A percentile compares a stretch with the other conserved stretches of the same genome.
Evolutionary conservation across 139 green algal species (phyloP).

Genomic region (Chlorella sp.): DNA sequence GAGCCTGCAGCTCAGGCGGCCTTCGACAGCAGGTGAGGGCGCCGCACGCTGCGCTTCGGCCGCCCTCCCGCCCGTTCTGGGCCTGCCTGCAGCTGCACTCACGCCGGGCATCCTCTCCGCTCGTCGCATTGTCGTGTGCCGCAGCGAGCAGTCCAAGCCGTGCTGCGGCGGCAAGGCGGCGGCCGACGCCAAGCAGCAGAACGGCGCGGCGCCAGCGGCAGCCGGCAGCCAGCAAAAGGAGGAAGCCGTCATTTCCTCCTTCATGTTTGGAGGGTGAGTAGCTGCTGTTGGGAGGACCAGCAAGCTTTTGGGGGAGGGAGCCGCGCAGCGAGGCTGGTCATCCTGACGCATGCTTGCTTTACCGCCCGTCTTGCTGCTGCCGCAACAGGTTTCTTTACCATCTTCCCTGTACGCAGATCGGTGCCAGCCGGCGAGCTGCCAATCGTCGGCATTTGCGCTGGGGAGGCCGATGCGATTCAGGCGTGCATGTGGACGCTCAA

Average conservation of each 20-base stretch:
- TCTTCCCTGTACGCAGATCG: background rate
- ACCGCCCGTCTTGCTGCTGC: no score
- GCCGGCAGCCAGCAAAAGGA: slow-evolving; percentile 17
- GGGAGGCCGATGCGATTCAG: slow-evolving; percentile 5
- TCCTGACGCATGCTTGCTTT: no score
- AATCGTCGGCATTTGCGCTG: slow-evolving; percentile 20
- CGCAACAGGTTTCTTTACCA: no score
- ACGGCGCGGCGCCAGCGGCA: background rate
- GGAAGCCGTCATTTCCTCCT: background rate
- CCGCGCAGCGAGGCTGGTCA: no score
- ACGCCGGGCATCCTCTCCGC: background rate
- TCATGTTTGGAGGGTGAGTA: slow-evolving; percentile 35
- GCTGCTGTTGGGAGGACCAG: no score
- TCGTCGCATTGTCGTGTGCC: background rate
- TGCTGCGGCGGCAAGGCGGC: slow-evolving; percentile 26
- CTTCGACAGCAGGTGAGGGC: background rate
- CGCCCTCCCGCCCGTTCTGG: background rate
- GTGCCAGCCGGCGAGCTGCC: background rate
- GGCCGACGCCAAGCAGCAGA: background rate
- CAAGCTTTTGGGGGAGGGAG: no score
- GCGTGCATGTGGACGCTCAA: slow-evolving; percentile 29
- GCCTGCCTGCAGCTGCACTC: background rate
- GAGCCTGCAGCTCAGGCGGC: background rate
- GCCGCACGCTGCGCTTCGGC: background rate
- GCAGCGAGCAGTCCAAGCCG: background rate